Percentiles rank a stretch among this genome's conserved stretches.
phyloP scores from a whole-genome alignment of 164 flowering plant species.

The Protea cynaroides region DNA sequence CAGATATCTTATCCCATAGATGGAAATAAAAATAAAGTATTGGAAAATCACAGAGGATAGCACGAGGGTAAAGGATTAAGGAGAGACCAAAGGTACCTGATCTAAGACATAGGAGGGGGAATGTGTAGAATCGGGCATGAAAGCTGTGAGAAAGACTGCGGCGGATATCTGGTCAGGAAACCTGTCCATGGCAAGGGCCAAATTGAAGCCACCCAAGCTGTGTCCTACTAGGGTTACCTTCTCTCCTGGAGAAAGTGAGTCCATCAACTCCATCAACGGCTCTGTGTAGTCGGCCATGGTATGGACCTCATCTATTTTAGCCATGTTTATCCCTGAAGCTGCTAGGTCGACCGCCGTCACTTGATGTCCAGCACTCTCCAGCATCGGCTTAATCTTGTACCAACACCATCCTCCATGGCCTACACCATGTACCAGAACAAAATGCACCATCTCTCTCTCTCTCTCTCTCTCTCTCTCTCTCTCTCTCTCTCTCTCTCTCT shows the following conservation, averaged over 20 bases:
- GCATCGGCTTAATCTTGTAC: too few species aligned
- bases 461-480: too few species aligned
- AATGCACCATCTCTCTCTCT: background rate
- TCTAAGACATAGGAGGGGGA: conserved; percentile 20
- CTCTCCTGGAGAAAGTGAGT: conserved; percentile 21
- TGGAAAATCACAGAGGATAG: too few species aligned
- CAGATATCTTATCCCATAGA: too few species aligned
- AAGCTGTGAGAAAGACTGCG: conserved; percentile 24
- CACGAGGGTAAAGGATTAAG: too few species aligned
- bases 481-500: too few species aligned
- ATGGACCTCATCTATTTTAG: conserved; percentile 10
- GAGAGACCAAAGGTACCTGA: too few species aligned
- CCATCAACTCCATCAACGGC: conserved; percentile 37
- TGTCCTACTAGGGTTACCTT: conserved; percentile 32
- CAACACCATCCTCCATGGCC: too few species aligned
- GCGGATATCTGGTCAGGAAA: conserved; percentile 17
- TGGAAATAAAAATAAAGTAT: too few species aligned
- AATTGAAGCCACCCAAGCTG: conserved; percentile 24
- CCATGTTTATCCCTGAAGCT: conserved; percentile 14
- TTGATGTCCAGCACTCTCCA: too few species aligned
- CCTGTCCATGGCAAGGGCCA: conserved; percentile 26
- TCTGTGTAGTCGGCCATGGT: conserved; percentile 23
- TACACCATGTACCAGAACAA: too few species aligned
- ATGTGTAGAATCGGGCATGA: conserved; percentile 23
- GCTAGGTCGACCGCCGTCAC: too few species aligned